These are phyloP conservation scores for Suillus spraguei DNA, from an alignment of 768 basidiomycete genomes.

Conservation along the genomic window DNA sequence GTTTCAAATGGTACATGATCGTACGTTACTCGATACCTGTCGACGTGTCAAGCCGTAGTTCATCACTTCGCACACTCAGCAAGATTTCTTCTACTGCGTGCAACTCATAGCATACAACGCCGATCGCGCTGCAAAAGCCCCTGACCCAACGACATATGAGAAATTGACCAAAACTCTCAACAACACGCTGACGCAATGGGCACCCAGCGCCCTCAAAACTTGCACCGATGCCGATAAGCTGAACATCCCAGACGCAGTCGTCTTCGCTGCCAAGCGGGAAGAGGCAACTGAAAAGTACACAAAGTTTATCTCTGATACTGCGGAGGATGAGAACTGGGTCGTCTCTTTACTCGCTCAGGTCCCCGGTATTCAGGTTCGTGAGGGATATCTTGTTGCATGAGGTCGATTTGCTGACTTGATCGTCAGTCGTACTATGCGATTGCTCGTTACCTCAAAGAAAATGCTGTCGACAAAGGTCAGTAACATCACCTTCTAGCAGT, in stretches of 20 bases:
- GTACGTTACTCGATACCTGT: not conserved
- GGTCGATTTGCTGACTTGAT: not conserved
- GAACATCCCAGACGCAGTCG: slow-evolving; percentile 12
- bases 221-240: slow-evolving; percentile 12
- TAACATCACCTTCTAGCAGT: not conserved
- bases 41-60: not conserved
- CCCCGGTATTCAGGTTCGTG: slow-evolving; percentile 18
- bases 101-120: slow-evolving; percentile 16
- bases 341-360: slow-evolving; percentile 16
- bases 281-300: slow-evolving; percentile 12
- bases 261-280: slow-evolving; percentile 12
- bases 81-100: slow-evolving; percentile 20
- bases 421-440: slow-evolving; percentile 1
- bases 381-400: not conserved
- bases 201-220: slow-evolving; percentile 5
- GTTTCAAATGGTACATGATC: slow-evolving; percentile 18
- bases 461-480: not conserved
- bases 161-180: slow-evolving; percentile 7
- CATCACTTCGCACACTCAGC: slow-evolving; percentile 3
- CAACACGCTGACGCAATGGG: slow-evolving; percentile 11
- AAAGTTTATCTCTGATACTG: slow-evolving; percentile 14
- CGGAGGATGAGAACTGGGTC: slow-evolving; percentile 14
- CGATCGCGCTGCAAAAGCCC: slow-evolving; percentile 15
- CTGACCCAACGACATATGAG: slow-evolving; percentile 10
- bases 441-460: not conserved